phyloP scores from a whole-genome alignment of 2,329 filamentous ascomycete species.

The Xylariaceae sp. region DNA sequence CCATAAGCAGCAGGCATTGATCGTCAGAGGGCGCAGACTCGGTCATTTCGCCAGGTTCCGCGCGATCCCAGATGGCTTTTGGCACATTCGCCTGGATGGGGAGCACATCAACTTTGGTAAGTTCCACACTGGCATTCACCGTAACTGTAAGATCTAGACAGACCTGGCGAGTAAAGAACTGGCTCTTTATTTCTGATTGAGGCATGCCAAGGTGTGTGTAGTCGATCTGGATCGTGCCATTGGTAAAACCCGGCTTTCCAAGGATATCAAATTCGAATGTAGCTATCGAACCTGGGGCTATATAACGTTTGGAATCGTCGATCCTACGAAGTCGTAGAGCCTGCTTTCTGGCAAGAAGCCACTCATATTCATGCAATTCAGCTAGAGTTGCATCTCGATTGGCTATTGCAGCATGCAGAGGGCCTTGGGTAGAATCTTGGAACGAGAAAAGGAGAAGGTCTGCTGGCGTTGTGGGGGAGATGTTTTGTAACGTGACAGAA shows the following conservation, averaged over 20 bases:
- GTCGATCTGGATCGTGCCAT: constrained; percentile 75
- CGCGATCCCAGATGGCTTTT: constrained; percentile 51
- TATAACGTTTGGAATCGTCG: constrained; percentile 53
- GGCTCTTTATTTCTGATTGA: constrained; percentile 61
- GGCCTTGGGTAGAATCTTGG: constrained; percentile 77
- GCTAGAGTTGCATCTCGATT: constrained; percentile 73
- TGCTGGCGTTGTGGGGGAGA: constrained; percentile 64
- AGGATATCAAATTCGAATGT: constrained; percentile 80
- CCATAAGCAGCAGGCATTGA: constrained; percentile 74
- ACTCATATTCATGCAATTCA: constrained; percentile 81
- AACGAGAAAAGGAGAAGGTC: constrained; percentile 87
- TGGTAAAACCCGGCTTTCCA: constrained; percentile 79
- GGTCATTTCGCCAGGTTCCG: constrained; percentile 33
- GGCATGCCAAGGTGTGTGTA: constrained; percentile 76
- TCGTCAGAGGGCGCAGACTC: constrained; percentile 50
- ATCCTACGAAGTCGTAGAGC: constrained; percentile 55
- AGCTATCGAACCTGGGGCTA: constrained; percentile 62
- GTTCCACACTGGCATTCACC: constrained; percentile 85
- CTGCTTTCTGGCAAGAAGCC: constrained; percentile 70
- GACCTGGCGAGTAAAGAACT: constrained; percentile 81
- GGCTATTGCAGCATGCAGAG: constrained; percentile 68
- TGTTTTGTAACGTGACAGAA: constrained; percentile 74
- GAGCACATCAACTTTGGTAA: constrained; percentile 73
- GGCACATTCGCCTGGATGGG: constrained; percentile 67
- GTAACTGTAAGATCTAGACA: constrained; percentile 79